phyloP scores from a whole-genome alignment of 768 basidiomycete genomes.

The Solioccasus polychromus region DNA sequence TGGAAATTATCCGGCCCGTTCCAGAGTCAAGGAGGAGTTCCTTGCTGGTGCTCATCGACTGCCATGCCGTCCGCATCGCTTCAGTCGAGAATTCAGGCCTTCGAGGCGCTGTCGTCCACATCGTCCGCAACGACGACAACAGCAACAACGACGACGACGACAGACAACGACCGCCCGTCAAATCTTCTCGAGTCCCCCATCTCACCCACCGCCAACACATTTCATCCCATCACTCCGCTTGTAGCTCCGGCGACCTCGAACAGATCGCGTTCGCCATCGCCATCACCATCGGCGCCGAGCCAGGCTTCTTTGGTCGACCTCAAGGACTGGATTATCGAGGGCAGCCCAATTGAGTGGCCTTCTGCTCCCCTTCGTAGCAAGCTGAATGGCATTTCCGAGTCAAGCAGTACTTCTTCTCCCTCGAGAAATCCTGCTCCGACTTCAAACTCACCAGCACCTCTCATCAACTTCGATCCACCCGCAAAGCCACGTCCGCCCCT shows the following conservation, averaged over 20 bases:
- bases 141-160: background rate
- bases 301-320: constrained; percentile 69
- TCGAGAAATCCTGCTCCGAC: constrained; percentile 9
- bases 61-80: constrained; percentile 46
- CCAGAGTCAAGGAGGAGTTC: no score
- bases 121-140: constrained; percentile 21
- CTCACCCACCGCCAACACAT: constrained; percentile 43
- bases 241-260: constrained; percentile 24
- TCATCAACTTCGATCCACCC: constrained; percentile 58
- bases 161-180: constrained; percentile 4
- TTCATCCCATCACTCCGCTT: constrained; percentile 42
- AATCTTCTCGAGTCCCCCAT: constrained; percentile 49
- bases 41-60: background rate
- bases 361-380: constrained; percentile 12
- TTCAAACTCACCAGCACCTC: constrained; percentile 33
- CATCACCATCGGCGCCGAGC: constrained; percentile 41
- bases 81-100: constrained; percentile 60
- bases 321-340: constrained; percentile 71
- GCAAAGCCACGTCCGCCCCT: constrained; percentile 53
- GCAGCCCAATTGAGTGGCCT: constrained; percentile 40
- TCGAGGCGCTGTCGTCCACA: constrained; percentile 50
- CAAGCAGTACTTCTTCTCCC: constrained; percentile 25
- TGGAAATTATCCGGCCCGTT: no score
- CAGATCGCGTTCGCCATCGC: constrained; percentile 43
- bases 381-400: constrained; percentile 18